Base-by-base conservation (phyloP, 805 yeast genomes). In the Monosporozyma unispora region DNA sequence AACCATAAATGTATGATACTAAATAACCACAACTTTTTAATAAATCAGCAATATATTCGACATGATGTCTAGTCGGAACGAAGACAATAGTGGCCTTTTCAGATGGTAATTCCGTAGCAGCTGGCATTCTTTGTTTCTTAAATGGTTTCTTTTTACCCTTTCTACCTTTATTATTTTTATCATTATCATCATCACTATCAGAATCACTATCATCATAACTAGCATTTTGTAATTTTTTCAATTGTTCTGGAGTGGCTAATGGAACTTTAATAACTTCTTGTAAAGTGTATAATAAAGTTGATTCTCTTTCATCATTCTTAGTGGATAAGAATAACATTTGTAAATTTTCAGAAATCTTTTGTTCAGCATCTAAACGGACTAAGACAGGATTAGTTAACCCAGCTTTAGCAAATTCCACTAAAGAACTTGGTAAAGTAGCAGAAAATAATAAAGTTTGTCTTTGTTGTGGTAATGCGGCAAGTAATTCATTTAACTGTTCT, bases 31-130 rank as follows among this genome's bases (percentile, higher is more conserved):
- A 81, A 28, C 80, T 80, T 58, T 77, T 80, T 51, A 93, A 71
- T 51, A 93, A 64, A 2, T 72, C 73, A 3, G 91, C 74, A 46
- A 93, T 75, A 63, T 88, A 95, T 69, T 93, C 99, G 21, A 93
- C 99, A 68, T 93, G 99, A 70, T 93, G 99, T 69, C 89, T 85
- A 0, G 99, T 93, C 44, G 98, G 99, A 7, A 88, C 97, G 59
- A 93, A 93, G 2, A 93, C 77, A 57, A 93, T 89, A 1, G 99
- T 93, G 3, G 98, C 87, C 53, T 79, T 72, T 51, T 81, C 81
- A 2, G 95, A 83, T 1, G 97, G 96, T 52, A 91, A 69, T 50
- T 82, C 90, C 58, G 82, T 84, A 0, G 96, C 96, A 2, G 82
- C 78, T 6, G 95, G 91, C 43, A 83, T 70, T 56, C 80, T 76